Conservation (phyloP, 192 early-diverging fungal genomes). For the Coemansia sp. region DNA sequence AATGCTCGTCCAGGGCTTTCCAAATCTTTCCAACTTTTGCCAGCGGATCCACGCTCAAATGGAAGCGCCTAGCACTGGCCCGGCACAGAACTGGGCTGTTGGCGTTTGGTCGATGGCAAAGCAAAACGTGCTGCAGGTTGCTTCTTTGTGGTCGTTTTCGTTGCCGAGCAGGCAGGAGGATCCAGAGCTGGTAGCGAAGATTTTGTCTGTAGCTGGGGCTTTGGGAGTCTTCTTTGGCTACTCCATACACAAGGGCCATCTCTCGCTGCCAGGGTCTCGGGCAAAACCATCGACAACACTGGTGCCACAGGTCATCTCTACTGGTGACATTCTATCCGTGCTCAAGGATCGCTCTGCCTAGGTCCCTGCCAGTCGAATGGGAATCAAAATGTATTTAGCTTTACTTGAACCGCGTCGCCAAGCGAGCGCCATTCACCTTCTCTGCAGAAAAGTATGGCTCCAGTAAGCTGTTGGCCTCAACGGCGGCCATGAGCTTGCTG, state of each 20-base stretch:
- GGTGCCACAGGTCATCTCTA: background rate
- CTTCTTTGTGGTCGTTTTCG: background rate
- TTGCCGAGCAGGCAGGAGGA: background rate
- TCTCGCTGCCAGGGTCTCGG: slow-evolving; percentile 8
- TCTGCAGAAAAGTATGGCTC: background rate
- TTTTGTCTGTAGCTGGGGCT: slow-evolving; percentile 17
- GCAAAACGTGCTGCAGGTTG: slow-evolving; percentile 12
- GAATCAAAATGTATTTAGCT: background rate
- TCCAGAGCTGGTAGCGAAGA: slow-evolving; percentile 17
- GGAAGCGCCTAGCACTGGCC: slow-evolving; percentile 7
- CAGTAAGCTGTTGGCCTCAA: slow-evolving; percentile 11
- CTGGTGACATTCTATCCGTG: background rate
- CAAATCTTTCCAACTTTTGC: slow-evolving; percentile 32
- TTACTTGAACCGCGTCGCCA: slow-evolving; percentile 8
- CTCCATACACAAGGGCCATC: slow-evolving; percentile 33
- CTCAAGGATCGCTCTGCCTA: background rate
- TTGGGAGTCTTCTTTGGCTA: slow-evolving; percentile 38
- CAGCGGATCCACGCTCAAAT: slow-evolving; percentile 34
- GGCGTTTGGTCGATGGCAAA: slow-evolving; percentile 14
- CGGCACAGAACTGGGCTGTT: slow-evolving; percentile 16
- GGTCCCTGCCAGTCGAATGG: background rate
- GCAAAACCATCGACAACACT: background rate
- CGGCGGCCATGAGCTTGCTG: slow-evolving; percentile 23
- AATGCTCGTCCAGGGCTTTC: slow-evolving; percentile 14
- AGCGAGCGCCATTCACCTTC: background rate